Evolutionary conservation across 345 rosid species (phyloP), one percentile per base, ranked within the genome.

Genomic region (Litchi chinensis): DNA sequence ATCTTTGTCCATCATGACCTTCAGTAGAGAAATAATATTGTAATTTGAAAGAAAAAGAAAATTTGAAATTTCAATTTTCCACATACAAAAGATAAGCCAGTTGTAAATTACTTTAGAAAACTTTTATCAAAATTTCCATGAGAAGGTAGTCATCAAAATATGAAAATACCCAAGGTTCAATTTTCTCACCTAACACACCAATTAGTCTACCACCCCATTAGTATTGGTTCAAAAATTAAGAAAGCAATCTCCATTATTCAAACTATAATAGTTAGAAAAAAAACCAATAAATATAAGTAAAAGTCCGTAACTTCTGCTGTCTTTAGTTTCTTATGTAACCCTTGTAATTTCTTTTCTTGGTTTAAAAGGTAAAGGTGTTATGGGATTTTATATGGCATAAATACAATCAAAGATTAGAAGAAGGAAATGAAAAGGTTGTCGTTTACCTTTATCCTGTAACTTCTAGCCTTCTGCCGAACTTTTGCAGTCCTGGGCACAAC

Each of bases 401-500:
- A 75, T 5, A 48, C 15, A 11, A 46, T 21, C 40, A 46, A 64
- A 63, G 5, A 43, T 10, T 16, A 32, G 56, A 71, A 41, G 16
- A 43, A 6, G 5, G 26, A 62, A 48, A 21, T 44, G 15, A 73
- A 76, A 10, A 28, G 37, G 21, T 8, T 46, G 60, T 65, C 19
- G 70, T 54, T 88, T 88, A 93, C 99, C 92, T 91, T 88, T 71
- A 91, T 94, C 84, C 79, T 93, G 44, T 76, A 85, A 82, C 85
- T 89, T 82, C 97, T 88, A 15, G 89, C 57, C 80, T 80, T 86
- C 84, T 94, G 90, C 75, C 97, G 95, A 74, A 68, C 87, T 83
- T 86, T 89, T 56, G 80, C 59, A 85, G 74, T 90, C 84, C 98
- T 90, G 24, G 92, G 90, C 18, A 90, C 99, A 83, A 93, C 97